phyloP scores from a whole-genome alignment of 2,329 filamentous ascomycete species.

The Fusarium decemcellulare region DNA sequence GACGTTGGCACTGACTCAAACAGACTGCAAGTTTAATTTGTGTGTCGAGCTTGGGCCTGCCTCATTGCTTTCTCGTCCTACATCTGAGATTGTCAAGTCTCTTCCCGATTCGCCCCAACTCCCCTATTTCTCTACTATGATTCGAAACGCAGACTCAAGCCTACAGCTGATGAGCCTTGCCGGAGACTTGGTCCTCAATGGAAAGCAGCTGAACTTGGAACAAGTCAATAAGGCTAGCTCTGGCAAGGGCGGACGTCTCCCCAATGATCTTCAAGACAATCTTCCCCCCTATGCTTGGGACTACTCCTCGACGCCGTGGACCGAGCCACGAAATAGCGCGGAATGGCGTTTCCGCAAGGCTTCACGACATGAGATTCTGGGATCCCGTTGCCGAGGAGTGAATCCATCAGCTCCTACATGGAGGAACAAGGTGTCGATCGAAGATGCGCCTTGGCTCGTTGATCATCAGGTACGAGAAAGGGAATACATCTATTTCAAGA shows the following conservation, averaged over 20 bases:
- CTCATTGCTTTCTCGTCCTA: conserved; percentile 39
- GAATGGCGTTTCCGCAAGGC: conserved; percentile 43
- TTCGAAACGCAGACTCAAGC: conserved; percentile 41
- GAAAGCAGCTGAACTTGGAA: conserved; percentile 33
- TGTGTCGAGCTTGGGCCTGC: conserved; percentile 42
- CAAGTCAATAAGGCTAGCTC: conserved; percentile 32
- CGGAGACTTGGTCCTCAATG: conserved; percentile 40
- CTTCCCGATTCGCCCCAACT: conserved; percentile 26
- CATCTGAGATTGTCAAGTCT: conserved; percentile 39
- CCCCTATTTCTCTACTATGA: conserved; percentile 39
- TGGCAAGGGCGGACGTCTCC: conserved; percentile 33
- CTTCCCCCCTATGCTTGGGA: conserved; percentile 43
- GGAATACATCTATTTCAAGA: neutral
- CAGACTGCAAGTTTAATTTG: conserved; percentile 32
- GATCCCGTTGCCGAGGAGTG: conserved; percentile 41
- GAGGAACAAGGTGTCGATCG: conserved; percentile 44
- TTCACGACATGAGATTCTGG: conserved; percentile 42
- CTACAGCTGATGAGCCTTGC: conserved; percentile 38
- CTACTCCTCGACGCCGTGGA: conserved; percentile 42
- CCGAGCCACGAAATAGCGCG: conserved; percentile 38
- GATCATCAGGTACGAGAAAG: conserved; percentile 39
- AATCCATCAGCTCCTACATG: conserved; percentile 45
- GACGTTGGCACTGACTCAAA: conserved; percentile 28
- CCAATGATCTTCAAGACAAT: conserved; percentile 39
- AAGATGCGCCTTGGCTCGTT: conserved; percentile 44